Percentiles rank a stretch among this genome's conserved stretches.
Conservation (phyloP, 106 monocot genomes). For the Cymbidium sinense region DNA sequence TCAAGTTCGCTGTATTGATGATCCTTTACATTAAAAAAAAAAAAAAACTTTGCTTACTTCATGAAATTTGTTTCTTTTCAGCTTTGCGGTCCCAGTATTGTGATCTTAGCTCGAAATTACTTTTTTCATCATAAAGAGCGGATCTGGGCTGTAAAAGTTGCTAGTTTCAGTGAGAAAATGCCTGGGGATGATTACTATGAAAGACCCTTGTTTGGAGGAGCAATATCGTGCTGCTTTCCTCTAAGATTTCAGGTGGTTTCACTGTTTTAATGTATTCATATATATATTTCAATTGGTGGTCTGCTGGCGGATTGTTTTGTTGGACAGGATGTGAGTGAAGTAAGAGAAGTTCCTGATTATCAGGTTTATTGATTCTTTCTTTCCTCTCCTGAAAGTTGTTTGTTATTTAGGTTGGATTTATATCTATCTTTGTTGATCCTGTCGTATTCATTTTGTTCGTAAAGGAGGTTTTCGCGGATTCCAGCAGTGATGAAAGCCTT, state of each 20-base stretch:
- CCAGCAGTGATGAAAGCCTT: conserved; percentile 75
- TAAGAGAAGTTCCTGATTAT: conserved; percentile 76
- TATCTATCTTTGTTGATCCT: background rate
- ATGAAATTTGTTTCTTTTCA: background rate
- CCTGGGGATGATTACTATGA: conserved; percentile 9
- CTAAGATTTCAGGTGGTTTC: conserved; percentile 55
- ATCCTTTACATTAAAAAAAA: background rate
- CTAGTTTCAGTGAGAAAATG: background rate
- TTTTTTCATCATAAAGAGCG: background rate
- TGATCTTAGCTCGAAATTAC: background rate
- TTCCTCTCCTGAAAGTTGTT: background rate
- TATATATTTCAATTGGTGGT: background rate
- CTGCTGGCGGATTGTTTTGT: background rate
- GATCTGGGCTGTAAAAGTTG: background rate
- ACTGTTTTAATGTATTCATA: background rate
- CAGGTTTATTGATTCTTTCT: conserved; percentile 34
- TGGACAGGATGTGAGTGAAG: conserved; percentile 69
- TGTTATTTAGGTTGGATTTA: background rate
- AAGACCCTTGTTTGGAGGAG: conserved; percentile 74
- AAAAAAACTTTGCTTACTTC: background rate
- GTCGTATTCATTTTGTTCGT: background rate
- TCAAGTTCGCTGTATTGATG: background rate
- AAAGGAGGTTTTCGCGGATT: conserved; percentile 79
- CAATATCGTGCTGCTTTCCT: conserved; percentile 67
- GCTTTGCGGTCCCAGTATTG: background rate